phyloP scores from a whole-genome alignment of 208 protist species.

The Acanthamoeba castellanii region DNA sequence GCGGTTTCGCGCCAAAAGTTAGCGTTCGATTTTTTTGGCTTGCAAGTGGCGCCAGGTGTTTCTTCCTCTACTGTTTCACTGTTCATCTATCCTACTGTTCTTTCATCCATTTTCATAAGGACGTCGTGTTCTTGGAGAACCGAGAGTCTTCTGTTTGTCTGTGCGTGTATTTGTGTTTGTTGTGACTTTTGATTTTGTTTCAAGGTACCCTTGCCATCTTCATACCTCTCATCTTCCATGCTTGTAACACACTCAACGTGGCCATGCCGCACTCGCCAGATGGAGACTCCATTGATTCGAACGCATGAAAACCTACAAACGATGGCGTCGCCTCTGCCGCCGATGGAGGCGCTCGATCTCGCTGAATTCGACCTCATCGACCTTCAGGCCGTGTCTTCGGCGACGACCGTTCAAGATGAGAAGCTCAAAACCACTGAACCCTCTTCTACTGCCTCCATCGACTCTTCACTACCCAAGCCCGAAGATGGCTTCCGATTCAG shows the following conservation, averaged over 20 bases:
- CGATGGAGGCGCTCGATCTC: neutral
- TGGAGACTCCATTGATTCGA: neutral
- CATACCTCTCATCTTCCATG: neutral
- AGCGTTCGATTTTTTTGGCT: neutral
- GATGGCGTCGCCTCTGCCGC: neutral
- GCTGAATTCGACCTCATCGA: neutral
- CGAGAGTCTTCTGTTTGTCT: neutral
- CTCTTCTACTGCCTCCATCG: neutral
- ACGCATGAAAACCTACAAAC: neutral
- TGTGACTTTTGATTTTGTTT: neutral
- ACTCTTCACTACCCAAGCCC: neutral
- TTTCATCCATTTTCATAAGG: neutral
- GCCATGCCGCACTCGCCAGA: neutral
- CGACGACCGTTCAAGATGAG: neutral
- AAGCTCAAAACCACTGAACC: neutral
- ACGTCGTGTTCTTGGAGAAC: constrained; percentile 4
- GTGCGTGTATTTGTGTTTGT: neutral
- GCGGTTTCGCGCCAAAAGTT: neutral
- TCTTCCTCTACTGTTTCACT: neutral
- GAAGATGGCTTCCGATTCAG: constrained; percentile 22
- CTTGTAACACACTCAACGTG: no score
- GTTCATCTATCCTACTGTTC: neutral
- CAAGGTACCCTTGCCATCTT: neutral
- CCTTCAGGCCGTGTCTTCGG: neutral
- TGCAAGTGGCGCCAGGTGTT: neutral